These are phyloP conservation scores for Phtheirospermum japonicum DNA, from an alignment of 257 asterid species.

Conservation along the genomic window DNA sequence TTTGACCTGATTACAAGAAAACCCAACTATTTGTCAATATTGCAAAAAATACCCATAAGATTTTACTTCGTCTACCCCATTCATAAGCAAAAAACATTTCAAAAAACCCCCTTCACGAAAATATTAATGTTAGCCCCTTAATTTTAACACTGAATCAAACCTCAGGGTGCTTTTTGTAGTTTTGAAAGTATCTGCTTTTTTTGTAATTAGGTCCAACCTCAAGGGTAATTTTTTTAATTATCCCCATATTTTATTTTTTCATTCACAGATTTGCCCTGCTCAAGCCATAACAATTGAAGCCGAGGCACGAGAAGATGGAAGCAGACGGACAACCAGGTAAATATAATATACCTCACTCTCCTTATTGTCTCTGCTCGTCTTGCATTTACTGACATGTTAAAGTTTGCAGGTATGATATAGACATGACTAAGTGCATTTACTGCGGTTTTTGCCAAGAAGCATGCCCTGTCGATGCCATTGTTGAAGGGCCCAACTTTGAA, in stretches of 20 bases:
- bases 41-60: too few species aligned
- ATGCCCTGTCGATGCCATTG: conserved; percentile 97
- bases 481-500: conserved; percentile 95
- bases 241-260: neutral
- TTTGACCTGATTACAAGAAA: too few species aligned
- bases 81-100: too few species aligned
- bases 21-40: too few species aligned
- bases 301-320: conserved; percentile 94
- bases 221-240: too few species aligned
- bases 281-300: conserved; percentile 98
- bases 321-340: conserved; percentile 94
- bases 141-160: too few species aligned
- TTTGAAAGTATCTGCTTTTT: too few species aligned
- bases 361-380: neutral
- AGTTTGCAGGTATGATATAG: conserved; percentile 73
- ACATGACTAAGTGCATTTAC: conserved; percentile 96
- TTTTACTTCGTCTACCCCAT: too few species aligned
- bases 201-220: too few species aligned
- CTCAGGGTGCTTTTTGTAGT: too few species aligned
- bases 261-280: conserved; percentile 76
- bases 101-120: too few species aligned
- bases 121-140: too few species aligned
- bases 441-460: conserved; percentile 99
- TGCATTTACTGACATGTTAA: conserved; percentile 23
- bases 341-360: conserved; percentile 7